Base-by-base conservation (phyloP, 2,329 filamentous ascomycete species). In the Aureobasidium sp. region DNA sequence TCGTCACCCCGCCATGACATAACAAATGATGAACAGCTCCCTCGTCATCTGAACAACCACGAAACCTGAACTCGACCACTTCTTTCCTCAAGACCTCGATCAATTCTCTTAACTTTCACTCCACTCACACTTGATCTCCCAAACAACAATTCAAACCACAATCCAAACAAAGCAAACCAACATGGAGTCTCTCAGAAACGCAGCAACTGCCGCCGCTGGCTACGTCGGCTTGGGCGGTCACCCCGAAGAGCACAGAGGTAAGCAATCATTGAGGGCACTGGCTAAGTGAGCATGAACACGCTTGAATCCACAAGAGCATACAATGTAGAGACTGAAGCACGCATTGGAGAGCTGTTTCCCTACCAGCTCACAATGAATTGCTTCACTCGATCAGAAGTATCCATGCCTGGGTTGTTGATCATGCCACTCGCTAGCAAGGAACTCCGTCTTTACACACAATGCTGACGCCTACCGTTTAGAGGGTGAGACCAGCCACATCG, bases 131-230 rank as follows among this genome's bases (percentile, higher is more conserved):
- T 21, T 43, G 1, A 29, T 38, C 19, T 42, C 2, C 33, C 19
- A 23, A 27, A 27, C 27, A 13, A 54, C 35, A 54, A 42, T 4
- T 6, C 4, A 53, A 27, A 31, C 29, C 53, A 50, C 13, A 42
- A 5, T 10, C 27, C 4, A 40, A 43, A n/a, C n/a, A n/a, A n/a
- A n/a, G n/a, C 37, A 15, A 45, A 40, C 6, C 57, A 53, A 53
- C 29, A 60, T 60, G 58, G 58, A 60, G 25, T 15, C 47, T 17
- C 21, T 60, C 58, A 60, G 58, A 49, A 60, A 55, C 42, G 58
- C 58, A 46, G 58, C 58, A 40, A 60, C 23, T 21, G 58, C 33
- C 21, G 58, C 58, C 21, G 58, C 58, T 23, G 38, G 17, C 42
- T 35, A 35, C 17, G 49, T 60, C 11, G 58, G 58, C 33, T 45